A percentile compares a stretch with the other conserved stretches of the same genome.
These are phyloP conservation scores for Beta corolliflora DNA, from an alignment of 179 eudicot species.

Conservation along the genomic window DNA sequence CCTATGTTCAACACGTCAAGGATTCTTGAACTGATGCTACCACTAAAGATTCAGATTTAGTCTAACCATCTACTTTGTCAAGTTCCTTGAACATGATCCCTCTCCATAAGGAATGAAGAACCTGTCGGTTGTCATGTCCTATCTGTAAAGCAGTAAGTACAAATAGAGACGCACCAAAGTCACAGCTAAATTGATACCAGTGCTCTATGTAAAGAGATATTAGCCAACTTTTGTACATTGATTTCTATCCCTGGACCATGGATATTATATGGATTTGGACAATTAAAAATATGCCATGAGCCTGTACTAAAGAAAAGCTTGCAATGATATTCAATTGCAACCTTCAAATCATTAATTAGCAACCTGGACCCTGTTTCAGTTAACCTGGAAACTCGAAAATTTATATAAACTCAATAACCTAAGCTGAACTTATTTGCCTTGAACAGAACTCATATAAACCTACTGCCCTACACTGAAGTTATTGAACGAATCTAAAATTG, in stretches of 20 bases:
- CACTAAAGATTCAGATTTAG: conserved; percentile 14
- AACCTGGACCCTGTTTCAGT: neutral
- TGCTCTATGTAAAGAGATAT: neutral
- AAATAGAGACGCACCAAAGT: neutral
- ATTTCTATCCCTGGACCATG: neutral
- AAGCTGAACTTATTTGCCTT: neutral
- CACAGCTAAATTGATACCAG: too few relatives aligned
- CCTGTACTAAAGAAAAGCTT: neutral
- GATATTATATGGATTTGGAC: neutral
- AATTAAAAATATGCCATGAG: neutral
- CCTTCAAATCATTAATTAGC: neutral
- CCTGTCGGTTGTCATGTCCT: neutral
- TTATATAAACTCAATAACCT: neutral
- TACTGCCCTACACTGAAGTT: neutral
- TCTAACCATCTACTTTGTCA: neutral
- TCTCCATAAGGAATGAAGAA: neutral
- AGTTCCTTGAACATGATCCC: conserved; percentile 9
- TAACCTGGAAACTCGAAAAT: neutral
- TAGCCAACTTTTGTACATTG: neutral
- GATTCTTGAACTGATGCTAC: neutral
- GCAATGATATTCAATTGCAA: neutral
- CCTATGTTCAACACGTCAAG: neutral
- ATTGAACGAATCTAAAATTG: neutral
- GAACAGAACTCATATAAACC: neutral
- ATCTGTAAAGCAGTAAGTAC: neutral